These are phyloP conservation scores for Phascolomyces articulosus DNA, from an alignment of 371 early-diverging fungal species.

Conservation along the genomic window DNA sequence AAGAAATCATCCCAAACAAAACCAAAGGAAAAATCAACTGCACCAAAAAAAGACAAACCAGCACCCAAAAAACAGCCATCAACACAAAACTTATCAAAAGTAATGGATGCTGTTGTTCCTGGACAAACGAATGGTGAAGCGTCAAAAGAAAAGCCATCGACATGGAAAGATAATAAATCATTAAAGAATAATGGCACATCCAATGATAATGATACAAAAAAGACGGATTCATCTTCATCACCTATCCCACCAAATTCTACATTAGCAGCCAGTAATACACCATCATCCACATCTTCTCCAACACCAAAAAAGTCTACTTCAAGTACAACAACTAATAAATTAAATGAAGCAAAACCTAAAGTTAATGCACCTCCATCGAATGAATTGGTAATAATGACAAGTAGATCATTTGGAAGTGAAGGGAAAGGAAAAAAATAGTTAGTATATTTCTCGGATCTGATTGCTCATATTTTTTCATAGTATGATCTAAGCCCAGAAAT, in stretches of 20 bases:
- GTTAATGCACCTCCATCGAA: background rate
- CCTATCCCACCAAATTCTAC: background rate
- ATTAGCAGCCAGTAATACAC: background rate
- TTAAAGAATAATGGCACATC: no score
- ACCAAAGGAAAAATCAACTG: constrained; percentile 11
- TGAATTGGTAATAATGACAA: background rate
- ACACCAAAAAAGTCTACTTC: background rate
- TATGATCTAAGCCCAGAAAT: constrained; percentile 35
- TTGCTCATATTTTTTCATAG: constrained; percentile 16
- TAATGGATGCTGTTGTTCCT: background rate
- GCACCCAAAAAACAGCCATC: constrained; percentile 6
- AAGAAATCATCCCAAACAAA: constrained; percentile 8
- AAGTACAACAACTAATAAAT: background rate
- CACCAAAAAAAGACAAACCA: background rate
- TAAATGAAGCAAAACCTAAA: background rate
- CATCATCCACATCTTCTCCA: background rate
- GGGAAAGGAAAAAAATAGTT: no score
- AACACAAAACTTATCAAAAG: background rate
- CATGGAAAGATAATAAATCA: background rate
- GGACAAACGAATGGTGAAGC: background rate
- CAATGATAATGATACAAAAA: background rate
- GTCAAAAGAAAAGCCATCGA: background rate
- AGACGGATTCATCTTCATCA: background rate
- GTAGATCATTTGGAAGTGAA: no score
- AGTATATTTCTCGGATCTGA: no score